Percentiles rank a stretch among this genome's conserved stretches.
phyloP scores from a whole-genome alignment of 192 early-diverging fungal genomes.

The Spinellus fusiger region DNA sequence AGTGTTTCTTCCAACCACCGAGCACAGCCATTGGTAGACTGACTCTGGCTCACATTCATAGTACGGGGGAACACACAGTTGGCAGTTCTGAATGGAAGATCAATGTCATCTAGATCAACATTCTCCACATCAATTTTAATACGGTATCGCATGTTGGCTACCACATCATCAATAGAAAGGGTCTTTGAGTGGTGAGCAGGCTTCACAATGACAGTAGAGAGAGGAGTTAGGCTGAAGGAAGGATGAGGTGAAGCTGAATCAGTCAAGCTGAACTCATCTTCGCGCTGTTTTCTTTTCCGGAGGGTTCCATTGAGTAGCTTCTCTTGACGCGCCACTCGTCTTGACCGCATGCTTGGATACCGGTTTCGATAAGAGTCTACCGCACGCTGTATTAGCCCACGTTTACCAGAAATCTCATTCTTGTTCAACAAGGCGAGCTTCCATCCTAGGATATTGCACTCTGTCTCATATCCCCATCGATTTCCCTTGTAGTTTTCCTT shows the following conservation, averaged over 20 bases:
- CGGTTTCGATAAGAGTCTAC: constrained; percentile 77
- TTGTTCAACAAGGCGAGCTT: constrained; percentile 74
- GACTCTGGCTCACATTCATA: constrained; percentile 2
- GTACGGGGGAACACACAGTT: constrained; percentile 22
- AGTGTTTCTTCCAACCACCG: constrained; percentile 19
- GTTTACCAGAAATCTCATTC: constrained; percentile 52
- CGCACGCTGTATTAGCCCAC: constrained; percentile 78
- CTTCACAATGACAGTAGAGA: not conserved
- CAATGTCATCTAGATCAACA: constrained; percentile 22
- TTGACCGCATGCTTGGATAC: constrained; percentile 61
- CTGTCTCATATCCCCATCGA: constrained; percentile 79
- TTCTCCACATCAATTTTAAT: constrained; percentile 22
- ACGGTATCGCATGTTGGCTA: constrained; percentile 9
- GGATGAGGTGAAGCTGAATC: not conserved
- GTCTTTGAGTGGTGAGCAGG: constrained; percentile 21
- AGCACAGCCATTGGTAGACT: not conserved
- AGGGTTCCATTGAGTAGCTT: constrained; percentile 55
- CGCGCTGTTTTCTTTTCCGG: constrained; percentile 36
- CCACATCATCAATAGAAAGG: constrained; percentile 15
- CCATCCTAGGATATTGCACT: constrained; percentile 86
- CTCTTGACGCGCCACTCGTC: constrained; percentile 69
- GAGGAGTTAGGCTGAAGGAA: not conserved
- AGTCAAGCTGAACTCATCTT: constrained; percentile 8
- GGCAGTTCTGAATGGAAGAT: constrained; percentile 16
- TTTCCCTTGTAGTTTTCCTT: constrained; percentile 66